Percentiles rank a stretch among this genome's conserved stretches.
Conservation (phyloP, 768 basidiomycete species). For the Auricularia cornea region DNA sequence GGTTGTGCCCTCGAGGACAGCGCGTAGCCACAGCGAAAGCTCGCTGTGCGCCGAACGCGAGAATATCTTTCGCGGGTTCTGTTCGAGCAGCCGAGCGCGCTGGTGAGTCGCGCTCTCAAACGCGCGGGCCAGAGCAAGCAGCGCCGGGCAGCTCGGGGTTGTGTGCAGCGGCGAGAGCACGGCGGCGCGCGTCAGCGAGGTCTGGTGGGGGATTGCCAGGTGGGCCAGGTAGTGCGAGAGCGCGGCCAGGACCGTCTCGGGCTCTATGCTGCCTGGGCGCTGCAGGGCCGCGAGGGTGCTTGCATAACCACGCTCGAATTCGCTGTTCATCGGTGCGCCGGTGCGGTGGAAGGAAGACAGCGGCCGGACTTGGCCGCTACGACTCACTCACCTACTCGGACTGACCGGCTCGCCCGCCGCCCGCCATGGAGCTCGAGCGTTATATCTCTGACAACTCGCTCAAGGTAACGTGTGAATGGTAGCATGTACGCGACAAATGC, state of each 20-base stretch:
- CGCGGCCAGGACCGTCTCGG: slow-evolving; percentile 43
- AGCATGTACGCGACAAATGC: neutral
- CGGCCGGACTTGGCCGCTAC: too few species aligned
- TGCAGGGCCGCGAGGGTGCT: slow-evolving; percentile 47
- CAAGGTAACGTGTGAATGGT: neutral
- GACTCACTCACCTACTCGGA: too few species aligned
- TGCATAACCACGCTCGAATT: slow-evolving; percentile 27
- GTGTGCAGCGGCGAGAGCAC: slow-evolving; percentile 41
- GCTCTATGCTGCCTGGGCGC: slow-evolving; percentile 34
- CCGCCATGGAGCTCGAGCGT: slow-evolving; percentile 4
- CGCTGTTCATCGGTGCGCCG: neutral
- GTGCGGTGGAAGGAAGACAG: neutral
- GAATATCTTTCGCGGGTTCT: slow-evolving; percentile 25
- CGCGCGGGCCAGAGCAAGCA: slow-evolving; percentile 38
- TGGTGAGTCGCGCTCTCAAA: slow-evolving; percentile 52
- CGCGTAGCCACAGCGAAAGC: slow-evolving; percentile 42
- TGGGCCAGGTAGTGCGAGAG: slow-evolving; percentile 52
- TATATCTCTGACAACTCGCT: slow-evolving; percentile 9
- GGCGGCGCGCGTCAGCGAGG: slow-evolving; percentile 47
- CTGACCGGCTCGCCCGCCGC: neutral
- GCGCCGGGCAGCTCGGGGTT: neutral
- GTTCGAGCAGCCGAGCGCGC: slow-evolving; percentile 46
- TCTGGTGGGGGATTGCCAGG: slow-evolving; percentile 33
- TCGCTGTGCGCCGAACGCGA: slow-evolving; percentile 30
- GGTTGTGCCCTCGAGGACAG: slow-evolving; percentile 49